Evolutionary conservation across 257 asterid species (phyloP).

Genomic region (Verbascum thapsus): DNA sequence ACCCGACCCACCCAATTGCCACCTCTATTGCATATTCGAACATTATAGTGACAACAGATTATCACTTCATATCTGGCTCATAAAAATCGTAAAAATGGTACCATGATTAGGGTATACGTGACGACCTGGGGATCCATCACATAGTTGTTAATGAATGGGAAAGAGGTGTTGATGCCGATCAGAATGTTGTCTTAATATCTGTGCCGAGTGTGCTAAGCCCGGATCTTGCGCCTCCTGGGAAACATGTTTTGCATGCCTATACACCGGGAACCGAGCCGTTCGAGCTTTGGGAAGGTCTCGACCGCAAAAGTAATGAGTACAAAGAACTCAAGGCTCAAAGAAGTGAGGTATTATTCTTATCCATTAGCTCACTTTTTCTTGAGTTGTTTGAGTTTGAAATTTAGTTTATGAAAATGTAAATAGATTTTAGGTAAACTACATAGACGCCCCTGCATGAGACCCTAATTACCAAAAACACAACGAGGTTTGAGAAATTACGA

Average conservation of each 20-base stretch:
- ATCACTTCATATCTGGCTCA: neutral
- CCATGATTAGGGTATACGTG: conserved; percentile 58
- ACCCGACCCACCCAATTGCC: too few species aligned
- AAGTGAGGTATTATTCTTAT: conserved; percentile 65
- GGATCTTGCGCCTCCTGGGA: conserved; percentile 89
- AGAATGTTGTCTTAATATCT: conserved; percentile 86
- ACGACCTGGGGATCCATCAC: conserved; percentile 90
- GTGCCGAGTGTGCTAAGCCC: conserved; percentile 84
- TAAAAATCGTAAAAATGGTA: conserved; percentile 13
- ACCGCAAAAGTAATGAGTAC: conserved; percentile 75
- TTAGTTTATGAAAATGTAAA: neutral
- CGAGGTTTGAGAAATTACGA: too few species aligned
- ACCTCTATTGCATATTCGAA: neutral
- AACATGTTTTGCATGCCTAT: conserved; percentile 85
- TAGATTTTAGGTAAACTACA: neutral
- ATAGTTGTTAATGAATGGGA: conserved; percentile 94
- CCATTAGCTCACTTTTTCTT: neutral
- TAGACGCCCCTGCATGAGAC: neutral
- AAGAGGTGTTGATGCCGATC: conserved; percentile 94
- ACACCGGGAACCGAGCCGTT: conserved; percentile 96
- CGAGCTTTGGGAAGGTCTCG: conserved; percentile 88
- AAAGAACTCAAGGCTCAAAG: conserved; percentile 86
- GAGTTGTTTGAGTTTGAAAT: neutral
- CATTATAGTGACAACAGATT: neutral
- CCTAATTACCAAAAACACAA: too few species aligned